These are phyloP conservation scores for Penicillium flavigenum DNA, from an alignment of 495 filamentous ascomycete genomes.

Conservation along the genomic window DNA sequence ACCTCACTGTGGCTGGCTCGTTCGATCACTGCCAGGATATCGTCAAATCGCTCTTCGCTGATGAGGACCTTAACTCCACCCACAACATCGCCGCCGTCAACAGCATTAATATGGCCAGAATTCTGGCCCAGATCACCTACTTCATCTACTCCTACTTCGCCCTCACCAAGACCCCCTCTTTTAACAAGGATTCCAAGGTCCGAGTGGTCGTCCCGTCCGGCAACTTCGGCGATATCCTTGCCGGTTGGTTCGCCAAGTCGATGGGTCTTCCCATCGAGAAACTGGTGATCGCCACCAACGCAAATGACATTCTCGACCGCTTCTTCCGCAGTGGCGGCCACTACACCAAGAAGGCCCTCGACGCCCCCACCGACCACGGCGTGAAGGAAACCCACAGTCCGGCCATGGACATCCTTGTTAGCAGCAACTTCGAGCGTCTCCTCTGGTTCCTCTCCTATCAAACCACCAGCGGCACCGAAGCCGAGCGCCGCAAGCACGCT, in stretches of 20 bases:
- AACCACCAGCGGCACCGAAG: constrained; percentile 51
- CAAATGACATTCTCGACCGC: constrained; percentile 84
- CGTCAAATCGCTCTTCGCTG: constrained; percentile 83
- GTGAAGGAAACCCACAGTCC: constrained; percentile 79
- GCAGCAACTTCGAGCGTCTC: constrained; percentile 92
- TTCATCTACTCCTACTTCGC: constrained; percentile 86
- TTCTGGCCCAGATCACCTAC: constrained; percentile 91
- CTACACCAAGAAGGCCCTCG: constrained; percentile 64
- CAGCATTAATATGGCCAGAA: constrained; percentile 80
- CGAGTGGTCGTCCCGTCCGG: constrained; percentile 85
- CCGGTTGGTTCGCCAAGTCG: constrained; percentile 83
- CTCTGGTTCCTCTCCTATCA: constrained; percentile 81
- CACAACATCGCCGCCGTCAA: constrained; percentile 27
- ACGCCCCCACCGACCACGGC: constrained; percentile 5
- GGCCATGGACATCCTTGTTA: constrained; percentile 96
- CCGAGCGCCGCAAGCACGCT: constrained; percentile 39
- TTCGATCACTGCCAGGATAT: constrained; percentile 98
- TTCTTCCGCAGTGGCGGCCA: constrained; percentile 79
- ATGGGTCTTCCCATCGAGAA: constrained; percentile 88
- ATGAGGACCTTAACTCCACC: constrained; percentile 73
- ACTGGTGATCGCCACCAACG: constrained; percentile 85
- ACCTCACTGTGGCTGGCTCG: constrained; percentile 77
- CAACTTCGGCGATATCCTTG: constrained; percentile 96
- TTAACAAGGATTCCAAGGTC: constrained; percentile 57
- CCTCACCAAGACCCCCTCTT: constrained; percentile 51